phyloP scores from a whole-genome alignment of 2,329 filamentous ascomycete genomes.

The Pseudodiploospora longispora region DNA sequence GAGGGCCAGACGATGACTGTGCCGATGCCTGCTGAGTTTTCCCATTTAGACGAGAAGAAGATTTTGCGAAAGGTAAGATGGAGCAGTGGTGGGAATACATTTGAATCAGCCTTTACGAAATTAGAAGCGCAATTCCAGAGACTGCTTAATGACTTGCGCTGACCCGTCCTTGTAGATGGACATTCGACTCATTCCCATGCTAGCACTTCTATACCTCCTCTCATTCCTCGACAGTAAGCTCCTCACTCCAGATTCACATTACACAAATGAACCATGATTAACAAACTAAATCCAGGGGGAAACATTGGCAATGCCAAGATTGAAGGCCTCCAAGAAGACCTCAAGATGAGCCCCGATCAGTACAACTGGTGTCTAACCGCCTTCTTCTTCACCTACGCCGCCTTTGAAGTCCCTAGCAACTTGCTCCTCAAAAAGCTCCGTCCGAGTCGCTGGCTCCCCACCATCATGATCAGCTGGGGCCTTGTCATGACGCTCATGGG shows the following conservation, averaged over 20 bases:
- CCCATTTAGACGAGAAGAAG: constrained; percentile 37
- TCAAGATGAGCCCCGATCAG: constrained; percentile 52
- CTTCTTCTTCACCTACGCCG: constrained; percentile 72
- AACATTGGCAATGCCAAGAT: constrained; percentile 64
- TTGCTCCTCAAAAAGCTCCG: constrained; percentile 65
- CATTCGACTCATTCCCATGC: constrained; percentile 46
- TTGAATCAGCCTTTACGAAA: not conserved
- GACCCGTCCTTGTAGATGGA: constrained; percentile 34
- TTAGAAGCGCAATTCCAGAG: too few species aligned
- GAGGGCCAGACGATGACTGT: not conserved
- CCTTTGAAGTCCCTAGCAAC: constrained; percentile 72
- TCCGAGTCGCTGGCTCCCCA: constrained; percentile 66
- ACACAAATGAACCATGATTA: not conserved
- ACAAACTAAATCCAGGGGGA: constrained; percentile 29
- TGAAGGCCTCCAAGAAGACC: constrained; percentile 42
- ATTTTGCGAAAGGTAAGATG: constrained; percentile 44
- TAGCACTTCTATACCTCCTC: constrained; percentile 60
- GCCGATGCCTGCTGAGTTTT: not conserved
- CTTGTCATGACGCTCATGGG: constrained; percentile 44
- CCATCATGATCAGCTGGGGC: constrained; percentile 61
- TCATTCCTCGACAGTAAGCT: constrained; percentile 55
- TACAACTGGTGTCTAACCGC: constrained; percentile 65
- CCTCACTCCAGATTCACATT: not conserved
- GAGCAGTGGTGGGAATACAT: too few species aligned
- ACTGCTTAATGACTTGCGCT: constrained; percentile 4